Base-by-base conservation (phyloP, 805 yeast species). In the Wickerhamiella dianesei region DNA sequence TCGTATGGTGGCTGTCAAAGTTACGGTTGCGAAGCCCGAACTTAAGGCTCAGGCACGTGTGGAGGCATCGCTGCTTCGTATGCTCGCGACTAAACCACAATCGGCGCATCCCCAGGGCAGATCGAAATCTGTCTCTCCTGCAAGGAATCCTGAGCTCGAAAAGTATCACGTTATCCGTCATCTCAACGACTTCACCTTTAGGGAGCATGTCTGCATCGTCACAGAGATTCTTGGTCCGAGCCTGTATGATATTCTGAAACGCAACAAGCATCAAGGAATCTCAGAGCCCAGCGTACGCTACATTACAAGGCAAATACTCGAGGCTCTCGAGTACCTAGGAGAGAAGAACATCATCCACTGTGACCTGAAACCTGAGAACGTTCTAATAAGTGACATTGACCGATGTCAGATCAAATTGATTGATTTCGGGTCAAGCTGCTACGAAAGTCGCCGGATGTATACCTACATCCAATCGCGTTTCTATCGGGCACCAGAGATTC, bases 401-500 rank as follows among this genome's bases (percentile, higher is more conserved):
- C 57, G 65, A 0, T 65, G 79, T 19, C 64, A 63, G 17, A 68
- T 84, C 43, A 84, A 82, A 55, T 70, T 86, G 29, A 82, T 86
- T 46, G 95, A 86, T 58, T 85, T 86, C 58, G 95, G 95, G 0
- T 61, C 69, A 6, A 65, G 72, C 8, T 69, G 73, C 50, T 61
- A 61, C 43, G 70, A 67, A 44, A 75, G 77, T 52, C 88, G 82
- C 61, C 84, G 92, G n/a, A 80, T 94, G 1, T 95, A 88, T 52
- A 82, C 95, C 44, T 92, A 92, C 62, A 92, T 92, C 49, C 94
- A 96, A 64, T 86, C 96, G 20, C 77, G 98, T 58, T 92, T 87
- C 64, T 88, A 88, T 65, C 75, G 96, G 56, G 94, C 97, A 1
- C 99, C 99, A 0, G 99, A 92, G 64, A 73, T 92, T 50, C 83